Conservation (phyloP, 208 protist species). For the Wallacemonas collosoma region DNA sequence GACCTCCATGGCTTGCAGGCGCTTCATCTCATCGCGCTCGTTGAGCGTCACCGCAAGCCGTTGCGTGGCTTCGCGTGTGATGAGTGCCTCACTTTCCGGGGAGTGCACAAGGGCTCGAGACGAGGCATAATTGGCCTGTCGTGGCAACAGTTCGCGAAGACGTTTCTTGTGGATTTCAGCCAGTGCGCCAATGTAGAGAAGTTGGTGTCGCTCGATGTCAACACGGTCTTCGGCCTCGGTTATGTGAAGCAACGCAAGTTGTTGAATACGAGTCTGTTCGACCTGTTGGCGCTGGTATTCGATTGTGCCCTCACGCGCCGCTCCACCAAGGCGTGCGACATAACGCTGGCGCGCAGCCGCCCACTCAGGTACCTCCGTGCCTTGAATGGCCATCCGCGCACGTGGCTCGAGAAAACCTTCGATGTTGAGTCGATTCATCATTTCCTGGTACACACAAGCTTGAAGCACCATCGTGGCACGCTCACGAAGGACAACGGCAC, state of each 20-base stretch:
- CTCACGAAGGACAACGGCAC: slow-evolving; percentile 30
- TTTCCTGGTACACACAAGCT: slow-evolving; percentile 26
- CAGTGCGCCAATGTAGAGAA: slow-evolving; percentile 31
- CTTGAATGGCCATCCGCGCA: slow-evolving; percentile 24
- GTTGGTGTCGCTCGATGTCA: slow-evolving; percentile 42
- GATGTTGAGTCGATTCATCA: slow-evolving; percentile 31
- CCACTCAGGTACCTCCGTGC: slow-evolving; percentile 36
- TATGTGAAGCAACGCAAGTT: slow-evolving; percentile 36
- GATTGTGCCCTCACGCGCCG: background rate
- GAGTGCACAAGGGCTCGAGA: slow-evolving; percentile 25
- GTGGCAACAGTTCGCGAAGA: slow-evolving; percentile 28
- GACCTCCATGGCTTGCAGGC: slow-evolving; percentile 33
- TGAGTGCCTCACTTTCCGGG: slow-evolving; percentile 20
- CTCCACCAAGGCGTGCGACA: slow-evolving; percentile 16
- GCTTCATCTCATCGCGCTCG: slow-evolving; percentile 33
- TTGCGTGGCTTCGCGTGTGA: slow-evolving; percentile 27
- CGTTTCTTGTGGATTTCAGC: slow-evolving; percentile 23
- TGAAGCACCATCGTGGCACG: slow-evolving; percentile 41
- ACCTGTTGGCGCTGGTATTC: slow-evolving; percentile 3
- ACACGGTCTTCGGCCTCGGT: slow-evolving; percentile 42
- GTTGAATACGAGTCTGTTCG: slow-evolving; percentile 24
- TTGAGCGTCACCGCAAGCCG: slow-evolving; percentile 30
- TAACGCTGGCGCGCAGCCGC: slow-evolving; percentile 22
- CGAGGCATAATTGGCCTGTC: slow-evolving; percentile 35
- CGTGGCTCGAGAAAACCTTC: slow-evolving; percentile 30